phyloP scores from a whole-genome alignment of 768 basidiomycete genomes.

The Leccinum arenicola region DNA sequence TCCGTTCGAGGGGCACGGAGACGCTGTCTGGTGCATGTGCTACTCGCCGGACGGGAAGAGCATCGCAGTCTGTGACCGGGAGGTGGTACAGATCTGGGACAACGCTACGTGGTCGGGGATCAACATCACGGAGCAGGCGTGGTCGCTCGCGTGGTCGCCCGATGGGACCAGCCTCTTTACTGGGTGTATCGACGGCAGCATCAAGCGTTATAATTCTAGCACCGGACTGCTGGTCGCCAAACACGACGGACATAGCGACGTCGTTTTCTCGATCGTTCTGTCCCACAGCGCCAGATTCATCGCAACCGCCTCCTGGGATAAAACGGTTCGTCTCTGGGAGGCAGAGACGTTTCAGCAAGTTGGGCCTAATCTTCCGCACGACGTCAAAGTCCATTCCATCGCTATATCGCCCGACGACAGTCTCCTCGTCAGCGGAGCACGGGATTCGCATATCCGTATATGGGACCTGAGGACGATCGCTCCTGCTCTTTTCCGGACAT shows the following conservation, averaged over 20 bases:
- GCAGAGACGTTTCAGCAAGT: slow-evolving; percentile 14
- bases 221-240: slow-evolving; percentile 1
- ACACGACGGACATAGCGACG: slow-evolving; percentile 17
- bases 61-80: slow-evolving; percentile 21
- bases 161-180: slow-evolving; percentile 14
- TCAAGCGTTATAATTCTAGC: slow-evolving; percentile 12
- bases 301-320: slow-evolving; percentile 29
- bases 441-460: slow-evolving; percentile 13
- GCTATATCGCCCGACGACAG: slow-evolving; percentile 16
- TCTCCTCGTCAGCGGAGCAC: slow-evolving; percentile 16
- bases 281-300: slow-evolving; percentile 20
- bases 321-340: slow-evolving; percentile 30
- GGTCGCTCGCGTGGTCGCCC: slow-evolving; percentile 23
- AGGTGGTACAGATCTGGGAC: slow-evolving; percentile 19
- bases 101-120: not conserved
- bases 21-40: slow-evolving; percentile 16
- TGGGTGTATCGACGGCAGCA: slow-evolving; percentile 17
- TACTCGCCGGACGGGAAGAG: slow-evolving; percentile 20
- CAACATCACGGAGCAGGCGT: slow-evolving; percentile 9
- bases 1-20: slow-evolving; percentile 10
- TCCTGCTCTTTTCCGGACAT: slow-evolving; percentile 13
- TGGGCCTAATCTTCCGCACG: slow-evolving; percentile 17
- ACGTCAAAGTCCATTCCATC: slow-evolving; percentile 7
- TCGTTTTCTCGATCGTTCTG: slow-evolving; percentile 18
- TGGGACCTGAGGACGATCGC: slow-evolving; percentile 15